These are phyloP conservation scores for Penicillium silybi DNA, from an alignment of 495 filamentous ascomycete species.

Conservation along the genomic window DNA sequence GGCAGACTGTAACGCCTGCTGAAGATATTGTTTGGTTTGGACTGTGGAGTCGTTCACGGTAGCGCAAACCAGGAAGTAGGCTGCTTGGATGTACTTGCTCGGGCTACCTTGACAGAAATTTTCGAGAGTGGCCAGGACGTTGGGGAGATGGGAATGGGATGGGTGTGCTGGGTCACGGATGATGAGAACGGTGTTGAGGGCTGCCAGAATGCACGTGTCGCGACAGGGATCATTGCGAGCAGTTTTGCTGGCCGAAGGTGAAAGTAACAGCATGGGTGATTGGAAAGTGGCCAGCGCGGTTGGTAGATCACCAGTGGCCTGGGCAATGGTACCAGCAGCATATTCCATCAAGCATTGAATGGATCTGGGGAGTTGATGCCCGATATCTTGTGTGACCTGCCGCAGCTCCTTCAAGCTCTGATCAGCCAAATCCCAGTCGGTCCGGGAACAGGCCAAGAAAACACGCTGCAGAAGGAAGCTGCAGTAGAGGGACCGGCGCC, in stretches of 20 bases:
- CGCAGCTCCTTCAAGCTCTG: conserved; percentile 41
- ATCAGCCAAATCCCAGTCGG: conserved; percentile 56
- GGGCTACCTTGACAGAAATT: conserved; percentile 63
- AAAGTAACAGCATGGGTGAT: conserved; percentile 51
- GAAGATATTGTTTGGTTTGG: conserved; percentile 73
- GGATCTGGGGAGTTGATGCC: conserved; percentile 34
- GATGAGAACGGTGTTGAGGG: conserved; percentile 80
- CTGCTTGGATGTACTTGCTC: conserved; percentile 70
- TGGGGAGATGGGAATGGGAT: conserved; percentile 40
- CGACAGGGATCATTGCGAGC: conserved; percentile 53
- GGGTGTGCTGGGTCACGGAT: conserved; percentile 60
- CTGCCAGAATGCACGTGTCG: conserved; percentile 72
- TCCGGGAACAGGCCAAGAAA: conserved; percentile 57
- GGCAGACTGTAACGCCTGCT: conserved; percentile 57
- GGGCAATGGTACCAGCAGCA: conserved; percentile 69
- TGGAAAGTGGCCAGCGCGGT: conserved; percentile 64
- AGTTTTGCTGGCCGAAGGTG: conserved; percentile 40
- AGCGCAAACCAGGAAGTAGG: conserved; percentile 74
- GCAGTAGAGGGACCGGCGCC: conserved; percentile 51
- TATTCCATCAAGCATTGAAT: conserved; percentile 56
- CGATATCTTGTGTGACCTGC: conserved; percentile 31
- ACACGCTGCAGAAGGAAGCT: conserved; percentile 57
- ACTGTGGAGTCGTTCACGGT: conserved; percentile 61
- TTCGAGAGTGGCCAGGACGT: conserved; percentile 61
- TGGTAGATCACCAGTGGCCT: conserved; percentile 70